These are phyloP conservation scores for Scheffersomyces amazonensis DNA, from an alignment of 805 yeast species.

Conservation along the genomic window DNA sequence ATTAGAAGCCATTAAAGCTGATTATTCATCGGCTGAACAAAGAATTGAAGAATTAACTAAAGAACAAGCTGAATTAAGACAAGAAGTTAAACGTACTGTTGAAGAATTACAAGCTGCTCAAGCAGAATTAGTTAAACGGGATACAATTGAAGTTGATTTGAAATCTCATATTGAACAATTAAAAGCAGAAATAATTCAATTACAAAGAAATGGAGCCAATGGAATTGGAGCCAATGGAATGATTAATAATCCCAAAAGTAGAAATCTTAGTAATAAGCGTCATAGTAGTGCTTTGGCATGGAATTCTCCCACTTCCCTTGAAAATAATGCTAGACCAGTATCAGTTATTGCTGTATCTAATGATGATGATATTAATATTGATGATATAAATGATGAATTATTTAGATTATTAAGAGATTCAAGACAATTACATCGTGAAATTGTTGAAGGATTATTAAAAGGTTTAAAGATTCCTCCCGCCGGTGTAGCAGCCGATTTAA, in stretches of 20 bases:
- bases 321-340: conserved; percentile 51
- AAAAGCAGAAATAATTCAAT: conserved; percentile 48
- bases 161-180: conserved; percentile 58
- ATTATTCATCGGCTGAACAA: conserved; percentile 54
- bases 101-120: conserved; percentile 62
- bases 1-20: conserved; percentile 50
- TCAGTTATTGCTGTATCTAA: conserved; percentile 59
- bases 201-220: conserved; percentile 28
- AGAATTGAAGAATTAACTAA: conserved; percentile 59
- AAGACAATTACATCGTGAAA: conserved; percentile 71
- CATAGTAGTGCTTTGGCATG: conserved; percentile 38
- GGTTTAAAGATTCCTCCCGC: conserved; percentile 85
- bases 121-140: conserved; percentile 54
- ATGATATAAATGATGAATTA: conserved; percentile 73
- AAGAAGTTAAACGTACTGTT: conserved; percentile 59
- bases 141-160: conserved; percentile 63
- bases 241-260: conserved; percentile 28
- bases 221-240: neutral
- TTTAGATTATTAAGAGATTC: conserved; percentile 71
- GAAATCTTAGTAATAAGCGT: conserved; percentile 36
- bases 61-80: conserved; percentile 60
- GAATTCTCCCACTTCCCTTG: conserved; percentile 31
- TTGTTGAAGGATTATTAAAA: conserved; percentile 80
- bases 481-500: conserved; percentile 76
- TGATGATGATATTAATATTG: conserved; percentile 52